These are phyloP conservation scores for Leersia perrieri DNA, from an alignment of 176 grass and related monocot genomes.

Conservation along the genomic window DNA sequence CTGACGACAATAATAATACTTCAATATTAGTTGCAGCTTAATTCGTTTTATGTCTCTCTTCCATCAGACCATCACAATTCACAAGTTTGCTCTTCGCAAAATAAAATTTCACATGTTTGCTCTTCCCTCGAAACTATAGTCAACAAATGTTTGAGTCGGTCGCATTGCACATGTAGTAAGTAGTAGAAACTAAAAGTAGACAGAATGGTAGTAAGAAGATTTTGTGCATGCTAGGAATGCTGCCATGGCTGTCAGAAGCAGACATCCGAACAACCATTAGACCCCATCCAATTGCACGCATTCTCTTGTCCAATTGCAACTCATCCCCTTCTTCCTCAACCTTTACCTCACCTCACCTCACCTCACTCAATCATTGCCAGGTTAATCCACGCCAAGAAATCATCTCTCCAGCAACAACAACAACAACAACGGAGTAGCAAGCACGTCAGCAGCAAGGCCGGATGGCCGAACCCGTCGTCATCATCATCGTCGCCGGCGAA, in stretches of 20 bases:
- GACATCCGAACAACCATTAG: constrained; percentile 43
- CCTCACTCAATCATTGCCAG: constrained; percentile 37
- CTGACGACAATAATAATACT: too few relatives aligned
- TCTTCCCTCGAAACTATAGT: too few relatives aligned
- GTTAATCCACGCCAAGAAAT: not conserved
- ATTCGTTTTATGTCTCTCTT: too few relatives aligned
- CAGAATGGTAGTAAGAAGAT: not conserved
- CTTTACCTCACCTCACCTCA: not conserved
- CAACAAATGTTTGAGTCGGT: too few relatives aligned
- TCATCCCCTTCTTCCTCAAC: not conserved
- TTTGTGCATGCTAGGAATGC: not conserved
- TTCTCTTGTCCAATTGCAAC: not conserved
- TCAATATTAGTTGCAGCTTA: too few relatives aligned
- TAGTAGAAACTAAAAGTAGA: not conserved
- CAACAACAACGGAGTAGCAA: too few relatives aligned
- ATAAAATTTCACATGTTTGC: too few relatives aligned
- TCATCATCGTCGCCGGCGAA: not conserved
- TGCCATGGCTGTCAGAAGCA: constrained; percentile 28
- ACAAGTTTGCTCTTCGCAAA: too few relatives aligned
- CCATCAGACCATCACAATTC: too few relatives aligned
- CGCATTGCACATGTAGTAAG: too few relatives aligned
- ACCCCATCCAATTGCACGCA: not conserved
- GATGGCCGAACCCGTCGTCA: not conserved
- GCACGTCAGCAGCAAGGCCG: constrained; percentile 7
- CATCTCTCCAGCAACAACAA: not conserved